Percentiles rank a stretch among this genome's conserved stretches.
These are phyloP conservation scores for Ceratocystiopsis sp. DNA, from an alignment of 2,329 filamentous ascomycete genomes.

Conservation along the genomic window DNA sequence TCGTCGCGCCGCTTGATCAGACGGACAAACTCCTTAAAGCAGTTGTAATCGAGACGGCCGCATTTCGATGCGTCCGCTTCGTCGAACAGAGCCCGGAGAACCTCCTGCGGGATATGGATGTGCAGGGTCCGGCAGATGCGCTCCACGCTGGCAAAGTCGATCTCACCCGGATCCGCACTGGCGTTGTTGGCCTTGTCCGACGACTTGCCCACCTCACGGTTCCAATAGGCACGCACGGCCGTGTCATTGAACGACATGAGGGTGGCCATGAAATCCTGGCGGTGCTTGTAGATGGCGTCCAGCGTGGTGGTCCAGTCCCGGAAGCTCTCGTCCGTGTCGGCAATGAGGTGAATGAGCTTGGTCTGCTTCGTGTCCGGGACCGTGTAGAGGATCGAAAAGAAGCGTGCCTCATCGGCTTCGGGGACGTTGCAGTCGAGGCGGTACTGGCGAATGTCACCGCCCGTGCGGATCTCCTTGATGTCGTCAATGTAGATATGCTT, in stretches of 20 bases:
- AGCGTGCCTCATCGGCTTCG: conserved; percentile 49
- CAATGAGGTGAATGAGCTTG: conserved; percentile 79
- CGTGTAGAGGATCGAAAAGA: conserved; percentile 83
- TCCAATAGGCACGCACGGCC: conserved; percentile 73
- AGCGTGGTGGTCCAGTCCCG: conserved; percentile 71
- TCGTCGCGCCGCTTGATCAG: conserved; percentile 74
- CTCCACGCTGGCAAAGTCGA: conserved; percentile 65
- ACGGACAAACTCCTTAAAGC: conserved; percentile 72
- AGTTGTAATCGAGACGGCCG: conserved; percentile 54
- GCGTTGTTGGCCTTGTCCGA: conserved; percentile 17
- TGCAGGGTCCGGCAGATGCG: conserved; percentile 77
- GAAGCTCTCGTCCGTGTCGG: conserved; percentile 54
- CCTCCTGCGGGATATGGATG: conserved; percentile 69
- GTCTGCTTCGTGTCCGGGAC: conserved; percentile 63
- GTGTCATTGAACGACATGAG: conserved; percentile 72
- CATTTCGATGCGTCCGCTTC: conserved; percentile 48
- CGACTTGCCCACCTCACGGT: conserved; percentile 60
- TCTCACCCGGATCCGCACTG: conserved; percentile 41
- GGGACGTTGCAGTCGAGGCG: conserved; percentile 64
- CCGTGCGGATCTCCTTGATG: conserved; percentile 76
- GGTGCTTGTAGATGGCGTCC: conserved; percentile 67
- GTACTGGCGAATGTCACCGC: conserved; percentile 73
- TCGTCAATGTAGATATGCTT: conserved; percentile 92
- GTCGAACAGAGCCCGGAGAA: conserved; percentile 57
- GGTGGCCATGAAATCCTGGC: conserved; percentile 80